Percentiles rank a stretch among this genome's conserved stretches.
Evolutionary conservation across 2,329 filamentous ascomycete species (phyloP).

Genomic region (Microdochium nivale): DNA sequence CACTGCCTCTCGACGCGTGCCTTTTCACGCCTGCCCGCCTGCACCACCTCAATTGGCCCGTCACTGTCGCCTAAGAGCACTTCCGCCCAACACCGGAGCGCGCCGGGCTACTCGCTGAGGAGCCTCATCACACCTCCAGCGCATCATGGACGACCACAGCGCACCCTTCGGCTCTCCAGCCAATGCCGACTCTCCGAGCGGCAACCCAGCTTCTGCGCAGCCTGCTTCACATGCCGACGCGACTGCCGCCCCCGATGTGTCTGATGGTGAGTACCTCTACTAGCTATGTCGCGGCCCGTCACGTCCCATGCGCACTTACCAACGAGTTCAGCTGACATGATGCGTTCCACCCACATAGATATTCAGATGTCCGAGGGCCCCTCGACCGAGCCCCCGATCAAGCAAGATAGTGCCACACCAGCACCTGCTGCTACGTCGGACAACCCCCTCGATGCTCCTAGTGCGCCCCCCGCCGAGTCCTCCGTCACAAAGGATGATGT

Average conservation of each 20-base stretch:
- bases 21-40: neutral
- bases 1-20: neutral
- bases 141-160: slow-evolving; percentile 49
- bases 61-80: no score
- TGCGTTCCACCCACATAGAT: slow-evolving; percentile 31
- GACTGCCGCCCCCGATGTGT: slow-evolving; percentile 23
- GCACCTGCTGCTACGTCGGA: slow-evolving; percentile 45
- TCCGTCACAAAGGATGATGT: slow-evolving; percentile 60
- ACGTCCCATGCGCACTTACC: neutral
- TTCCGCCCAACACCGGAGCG: no score
- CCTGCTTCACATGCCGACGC: slow-evolving; percentile 39
- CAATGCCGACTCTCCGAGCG: slow-evolving; percentile 46
- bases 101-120: no score
- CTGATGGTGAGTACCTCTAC: slow-evolving; percentile 34
- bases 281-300: neutral
- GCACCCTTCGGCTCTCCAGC: slow-evolving; percentile 48
- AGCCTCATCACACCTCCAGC: slow-evolving; percentile 10
- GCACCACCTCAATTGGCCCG: neutral
- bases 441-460: slow-evolving; percentile 62
- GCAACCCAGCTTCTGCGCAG: slow-evolving; percentile 48
- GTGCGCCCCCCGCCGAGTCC: slow-evolving; percentile 54
- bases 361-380: slow-evolving; percentile 52
- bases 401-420: slow-evolving; percentile 53
- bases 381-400: slow-evolving; percentile 39
- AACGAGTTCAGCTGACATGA: neutral